These are phyloP conservation scores for Diutina catenulata DNA, from an alignment of 1,139 yeast genomes.

Conservation along the genomic window DNA sequence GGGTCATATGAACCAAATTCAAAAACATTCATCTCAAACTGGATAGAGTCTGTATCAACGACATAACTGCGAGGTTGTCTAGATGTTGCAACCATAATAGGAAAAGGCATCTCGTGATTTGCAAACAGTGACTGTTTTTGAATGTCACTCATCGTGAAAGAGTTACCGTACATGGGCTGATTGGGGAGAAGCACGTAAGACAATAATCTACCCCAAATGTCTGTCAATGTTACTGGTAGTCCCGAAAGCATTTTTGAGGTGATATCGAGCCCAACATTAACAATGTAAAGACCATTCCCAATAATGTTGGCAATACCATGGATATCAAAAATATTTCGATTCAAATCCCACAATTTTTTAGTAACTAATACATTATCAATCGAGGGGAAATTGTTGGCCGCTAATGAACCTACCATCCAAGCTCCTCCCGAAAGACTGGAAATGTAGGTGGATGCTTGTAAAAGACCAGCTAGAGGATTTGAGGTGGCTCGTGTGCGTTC, in stretches of 20 bases:
- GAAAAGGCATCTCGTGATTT: constrained; percentile 28
- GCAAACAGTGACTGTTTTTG: constrained; percentile 4
- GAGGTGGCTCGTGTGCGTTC: constrained; percentile 15
- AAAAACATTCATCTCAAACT: constrained; percentile 51
- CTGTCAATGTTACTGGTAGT: constrained; percentile 41
- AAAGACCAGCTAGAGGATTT: constrained; percentile 63
- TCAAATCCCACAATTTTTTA: constrained; percentile 1
- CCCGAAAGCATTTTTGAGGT: not conserved
- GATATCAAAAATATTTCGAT: constrained; percentile 1
- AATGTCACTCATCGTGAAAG: not conserved
- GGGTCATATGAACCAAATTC: constrained; percentile 66
- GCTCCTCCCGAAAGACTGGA: constrained; percentile 80
- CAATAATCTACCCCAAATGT: constrained; percentile 49
- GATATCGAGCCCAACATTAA: not conserved
- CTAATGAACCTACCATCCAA: constrained; percentile 75
- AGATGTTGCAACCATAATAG: constrained; percentile 28
- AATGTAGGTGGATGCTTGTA: constrained; percentile 62
- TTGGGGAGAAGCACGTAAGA: constrained; percentile 63
- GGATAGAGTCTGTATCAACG: constrained; percentile 24
- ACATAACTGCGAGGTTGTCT: constrained; percentile 24
- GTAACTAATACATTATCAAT: not conserved
- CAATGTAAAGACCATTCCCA: not conserved
- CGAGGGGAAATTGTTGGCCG: constrained; percentile 45
- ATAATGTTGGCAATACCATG: not conserved
- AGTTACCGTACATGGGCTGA: constrained; percentile 15